Base-by-base conservation (phyloP, 2,329 filamentous ascomycete genomes). In the Ilyonectria robusta region DNA sequence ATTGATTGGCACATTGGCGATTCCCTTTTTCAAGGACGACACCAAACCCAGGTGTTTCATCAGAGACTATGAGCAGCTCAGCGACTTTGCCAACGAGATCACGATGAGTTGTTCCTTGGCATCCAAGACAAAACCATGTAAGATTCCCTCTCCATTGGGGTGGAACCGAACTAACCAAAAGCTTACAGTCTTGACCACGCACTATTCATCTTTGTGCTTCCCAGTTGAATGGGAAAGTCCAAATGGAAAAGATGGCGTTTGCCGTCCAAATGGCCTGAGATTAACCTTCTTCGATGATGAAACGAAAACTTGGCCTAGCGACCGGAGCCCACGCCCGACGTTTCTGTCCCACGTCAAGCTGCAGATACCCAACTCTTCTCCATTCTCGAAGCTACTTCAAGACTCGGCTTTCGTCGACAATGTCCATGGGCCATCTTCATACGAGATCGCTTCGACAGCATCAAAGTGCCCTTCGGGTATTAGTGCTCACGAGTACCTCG, bases 371-470 rank as follows among this genome's bases (percentile, higher is more conserved):
- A 48, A 46, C 1, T 68, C 67, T 1, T 67, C 69, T 0, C 73
- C 69, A 2, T 75, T 75, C 44, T 67, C 65, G 2, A 67, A 65
- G 17, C 42, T 75, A 6, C 46, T 72, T 1, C 66, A 73, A 26
- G 70, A 72, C 9, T 31, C 68, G 8, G 47, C 65, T 9, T 69
- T 68, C 29, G 47, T 37, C n/a, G 69, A 70, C 29, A 64, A 26
- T 23, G 33, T 65, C n/a, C 73, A 79, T 5, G 82, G 80, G 3
- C 87, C 85, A 1, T 85, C 87, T 0, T 91, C 88, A 0, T 88
- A 90, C 67, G 79, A 86, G 13, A 79, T 87, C 0, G 79, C 89
- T 48, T 84, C 88, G 0, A 86, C 80, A 8, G 86, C 87, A 53
- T 77, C 80, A 0, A 78, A 77, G 2, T 89, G 88, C 47, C 87